Conservation (phyloP, 2,329 filamentous ascomycete genomes). For the Colletotrichum coccodes region DNA sequence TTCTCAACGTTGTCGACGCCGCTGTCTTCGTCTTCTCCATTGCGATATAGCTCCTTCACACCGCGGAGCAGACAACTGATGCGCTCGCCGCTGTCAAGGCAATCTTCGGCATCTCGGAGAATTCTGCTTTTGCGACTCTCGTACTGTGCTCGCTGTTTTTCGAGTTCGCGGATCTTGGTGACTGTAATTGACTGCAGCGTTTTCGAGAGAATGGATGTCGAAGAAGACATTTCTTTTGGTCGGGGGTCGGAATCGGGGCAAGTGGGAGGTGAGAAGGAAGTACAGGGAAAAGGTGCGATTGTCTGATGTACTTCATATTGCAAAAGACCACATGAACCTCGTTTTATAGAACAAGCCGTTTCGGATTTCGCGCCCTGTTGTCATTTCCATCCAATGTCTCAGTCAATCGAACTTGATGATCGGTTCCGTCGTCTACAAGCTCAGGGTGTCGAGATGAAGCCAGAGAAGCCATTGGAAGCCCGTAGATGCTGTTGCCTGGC, state of each 20-base stretch:
- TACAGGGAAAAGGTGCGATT: not conserved
- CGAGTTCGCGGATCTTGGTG: constrained; percentile 54
- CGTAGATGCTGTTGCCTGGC: not conserved
- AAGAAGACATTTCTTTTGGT: not conserved
- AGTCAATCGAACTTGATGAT: fast-evolving
- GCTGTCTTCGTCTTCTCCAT: constrained; percentile 41
- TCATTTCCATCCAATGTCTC: no score
- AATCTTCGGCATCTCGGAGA: constrained; percentile 38
- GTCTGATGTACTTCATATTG: no score
- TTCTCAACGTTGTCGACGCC: constrained; percentile 51
- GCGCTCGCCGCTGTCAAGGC: constrained; percentile 41
- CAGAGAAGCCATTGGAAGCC: not conserved
- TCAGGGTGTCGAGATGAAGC: no score
- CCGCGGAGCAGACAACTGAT: constrained; percentile 39
- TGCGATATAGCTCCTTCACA: constrained; percentile 19
- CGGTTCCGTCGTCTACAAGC: not conserved
- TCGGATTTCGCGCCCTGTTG: not conserved
- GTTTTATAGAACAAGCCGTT: not conserved
- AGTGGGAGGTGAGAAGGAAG: not conserved
- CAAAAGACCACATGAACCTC: no score
- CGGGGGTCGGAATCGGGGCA: not conserved
- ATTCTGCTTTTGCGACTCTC: constrained; percentile 46
- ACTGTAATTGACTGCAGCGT: constrained; percentile 55
- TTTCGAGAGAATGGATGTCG: constrained; percentile 42
- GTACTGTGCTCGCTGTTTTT: constrained; percentile 49